phyloP scores from a whole-genome alignment of 192 early-diverging fungal genomes.

The Gryganskiella cystojenkinii region DNA sequence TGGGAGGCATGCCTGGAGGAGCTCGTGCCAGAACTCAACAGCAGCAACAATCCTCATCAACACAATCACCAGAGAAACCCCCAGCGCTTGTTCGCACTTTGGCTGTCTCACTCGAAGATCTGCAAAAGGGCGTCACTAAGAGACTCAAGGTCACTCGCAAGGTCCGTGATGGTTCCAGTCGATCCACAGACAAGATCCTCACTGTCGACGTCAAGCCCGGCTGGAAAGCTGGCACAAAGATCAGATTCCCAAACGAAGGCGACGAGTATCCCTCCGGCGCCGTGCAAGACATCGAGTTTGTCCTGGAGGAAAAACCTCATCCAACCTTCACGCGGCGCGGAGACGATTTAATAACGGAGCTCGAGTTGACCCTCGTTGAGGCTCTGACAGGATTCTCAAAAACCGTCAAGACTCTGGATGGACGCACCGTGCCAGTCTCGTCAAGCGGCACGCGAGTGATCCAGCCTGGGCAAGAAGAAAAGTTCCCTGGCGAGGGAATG shows the following conservation, averaged over 20 bases:
- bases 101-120: conserved; percentile 88
- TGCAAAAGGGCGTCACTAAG: conserved; percentile 92
- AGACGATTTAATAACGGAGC: conserved; percentile 74
- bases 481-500: conserved; percentile 89
- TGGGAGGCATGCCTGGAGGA: too few relatives aligned
- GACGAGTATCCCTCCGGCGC: conserved; percentile 84
- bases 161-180: conserved; percentile 50
- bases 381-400: conserved; percentile 86
- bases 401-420: conserved; percentile 80
- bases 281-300: conserved; percentile 93
- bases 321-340: conserved; percentile 84
- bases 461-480: conserved; percentile 78
- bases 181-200: conserved; percentile 81
- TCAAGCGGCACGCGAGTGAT: conserved; percentile 63
- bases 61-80: conserved; percentile 31
- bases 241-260: conserved; percentile 90
- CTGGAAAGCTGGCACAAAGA: conserved; percentile 98
- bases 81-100: conserved; percentile 72
- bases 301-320: conserved; percentile 94
- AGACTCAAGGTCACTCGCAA: conserved; percentile 92
- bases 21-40: conserved; percentile 30
- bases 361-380: conserved; percentile 81
- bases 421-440: conserved; percentile 73
- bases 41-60: neutral
- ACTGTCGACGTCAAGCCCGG: conserved; percentile 90